Conservation (phyloP, 1,284 basidiomycete genomes). For the Takashimella koratensis region DNA sequence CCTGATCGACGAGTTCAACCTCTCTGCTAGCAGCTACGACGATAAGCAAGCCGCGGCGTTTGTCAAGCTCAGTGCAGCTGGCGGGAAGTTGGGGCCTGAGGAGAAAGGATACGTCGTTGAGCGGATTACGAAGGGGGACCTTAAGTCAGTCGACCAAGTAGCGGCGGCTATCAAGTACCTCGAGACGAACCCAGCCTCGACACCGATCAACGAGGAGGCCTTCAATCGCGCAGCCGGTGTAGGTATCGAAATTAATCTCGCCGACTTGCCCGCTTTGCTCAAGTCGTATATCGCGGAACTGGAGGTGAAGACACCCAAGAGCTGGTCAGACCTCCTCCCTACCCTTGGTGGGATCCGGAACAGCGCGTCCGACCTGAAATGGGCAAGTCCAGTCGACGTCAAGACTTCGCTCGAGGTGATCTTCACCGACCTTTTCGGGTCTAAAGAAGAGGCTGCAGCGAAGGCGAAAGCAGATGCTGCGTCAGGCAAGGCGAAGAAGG, state of each 20-base stretch:
- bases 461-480: conserved; percentile 63
- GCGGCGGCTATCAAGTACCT: conserved; percentile 76
- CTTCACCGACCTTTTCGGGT: conserved; percentile 73
- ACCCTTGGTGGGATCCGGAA: conserved; percentile 67
- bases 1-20: conserved; percentile 62
- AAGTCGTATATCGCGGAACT: conserved; percentile 59
- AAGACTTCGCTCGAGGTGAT: conserved; percentile 79
- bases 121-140: conserved; percentile 64
- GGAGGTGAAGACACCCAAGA: conserved; percentile 51
- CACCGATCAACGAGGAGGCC: conserved; percentile 63
- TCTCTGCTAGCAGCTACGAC: conserved; percentile 54
- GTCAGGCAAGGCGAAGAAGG: conserved; percentile 64
- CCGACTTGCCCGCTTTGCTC: conserved; percentile 64
- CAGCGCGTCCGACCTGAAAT: conserved; percentile 61
- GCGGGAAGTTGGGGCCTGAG: conserved; percentile 60
- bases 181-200: conserved; percentile 55
- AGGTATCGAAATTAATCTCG: conserved; percentile 72
- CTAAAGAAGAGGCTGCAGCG: conserved; percentile 61
- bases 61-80: conserved; percentile 64
- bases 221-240: conserved; percentile 85
- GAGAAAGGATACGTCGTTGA: conserved; percentile 65
- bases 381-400: conserved; percentile 85
- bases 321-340: conserved; percentile 72
- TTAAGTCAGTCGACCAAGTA: conserved; percentile 84
- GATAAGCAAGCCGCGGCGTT: conserved; percentile 77